A percentile compares a stretch with the other conserved stretches of the same genome.
phyloP scores from a whole-genome alignment of 73 alveolate genomes.

The Tetrahymena thermophila region DNA sequence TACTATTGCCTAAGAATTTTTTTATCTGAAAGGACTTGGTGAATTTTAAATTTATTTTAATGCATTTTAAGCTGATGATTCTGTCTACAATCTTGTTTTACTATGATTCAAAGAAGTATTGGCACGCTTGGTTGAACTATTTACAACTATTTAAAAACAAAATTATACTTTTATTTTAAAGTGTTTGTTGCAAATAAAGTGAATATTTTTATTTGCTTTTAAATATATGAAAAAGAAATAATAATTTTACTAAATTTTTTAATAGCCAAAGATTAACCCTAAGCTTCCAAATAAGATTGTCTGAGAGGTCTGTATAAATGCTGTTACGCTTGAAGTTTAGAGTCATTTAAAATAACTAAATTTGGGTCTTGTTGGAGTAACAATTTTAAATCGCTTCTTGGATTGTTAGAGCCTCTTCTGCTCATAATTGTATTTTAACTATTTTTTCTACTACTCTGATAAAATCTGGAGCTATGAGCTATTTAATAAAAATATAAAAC shows the following conservation, averaged over 20 bases:
- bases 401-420: background rate
- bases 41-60: background rate
- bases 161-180: background rate
- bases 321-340: background rate
- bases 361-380: background rate
- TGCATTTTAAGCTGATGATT: background rate
- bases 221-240: background rate
- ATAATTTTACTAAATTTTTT: background rate
- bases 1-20: background rate
- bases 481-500: background rate
- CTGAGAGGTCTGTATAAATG: background rate
- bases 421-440: background rate
- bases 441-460: background rate
- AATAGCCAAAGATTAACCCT: background rate
- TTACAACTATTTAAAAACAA: background rate
- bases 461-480: background rate
- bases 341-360: background rate
- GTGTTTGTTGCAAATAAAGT: background rate
- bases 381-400: background rate
- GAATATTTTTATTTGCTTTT: background rate
- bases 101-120: background rate
- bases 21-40: background rate
- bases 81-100: background rate
- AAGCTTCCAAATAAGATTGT: background rate
- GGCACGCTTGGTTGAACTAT: background rate